phyloP scores from a whole-genome alignment of 192 early-diverging fungal species.

The Linnemannia elongata region DNA sequence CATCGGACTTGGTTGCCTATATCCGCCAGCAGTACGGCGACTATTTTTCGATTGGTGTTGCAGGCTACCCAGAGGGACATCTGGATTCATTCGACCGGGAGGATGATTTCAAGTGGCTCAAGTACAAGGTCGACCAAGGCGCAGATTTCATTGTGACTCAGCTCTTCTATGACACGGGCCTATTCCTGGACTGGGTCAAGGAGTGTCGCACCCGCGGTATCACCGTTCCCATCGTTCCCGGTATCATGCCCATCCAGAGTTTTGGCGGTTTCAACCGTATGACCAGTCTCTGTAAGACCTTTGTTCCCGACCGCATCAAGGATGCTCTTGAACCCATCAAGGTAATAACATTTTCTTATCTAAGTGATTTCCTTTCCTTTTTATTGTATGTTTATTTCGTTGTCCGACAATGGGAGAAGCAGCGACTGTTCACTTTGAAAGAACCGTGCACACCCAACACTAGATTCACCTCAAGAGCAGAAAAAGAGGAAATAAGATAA shows the following conservation, averaged over 20 bases:
- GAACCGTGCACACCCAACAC: neutral
- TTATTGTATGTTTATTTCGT: neutral
- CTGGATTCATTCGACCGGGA: constrained; percentile 80
- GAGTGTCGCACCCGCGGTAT: constrained; percentile 83
- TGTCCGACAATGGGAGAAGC: too few species aligned
- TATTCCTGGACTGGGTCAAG: constrained; percentile 85
- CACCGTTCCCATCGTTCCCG: constrained; percentile 85
- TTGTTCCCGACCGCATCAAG: constrained; percentile 82
- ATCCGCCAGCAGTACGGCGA: constrained; percentile 89
- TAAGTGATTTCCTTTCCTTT: neutral
- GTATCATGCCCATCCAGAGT: constrained; percentile 95
- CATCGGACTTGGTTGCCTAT: constrained; percentile 91
- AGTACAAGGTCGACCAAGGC: constrained; percentile 91
- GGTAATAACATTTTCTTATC: constrained; percentile 5
- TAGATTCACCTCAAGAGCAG: too few species aligned
- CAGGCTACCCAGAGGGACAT: constrained; percentile 97
- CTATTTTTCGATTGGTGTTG: constrained; percentile 98
- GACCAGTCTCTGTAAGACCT: constrained; percentile 86
- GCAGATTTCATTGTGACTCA: constrained; percentile 98
- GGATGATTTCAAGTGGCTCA: constrained; percentile 83
- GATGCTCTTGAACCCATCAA: constrained; percentile 91
- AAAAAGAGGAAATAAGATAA: too few species aligned
- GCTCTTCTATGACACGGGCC: constrained; percentile 88
- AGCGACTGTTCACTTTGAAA: neutral
- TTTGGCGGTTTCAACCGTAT: constrained; percentile 92